Base-by-base conservation (phyloP, 371 early-diverging fungal genomes). In the Mucor irregularis region DNA sequence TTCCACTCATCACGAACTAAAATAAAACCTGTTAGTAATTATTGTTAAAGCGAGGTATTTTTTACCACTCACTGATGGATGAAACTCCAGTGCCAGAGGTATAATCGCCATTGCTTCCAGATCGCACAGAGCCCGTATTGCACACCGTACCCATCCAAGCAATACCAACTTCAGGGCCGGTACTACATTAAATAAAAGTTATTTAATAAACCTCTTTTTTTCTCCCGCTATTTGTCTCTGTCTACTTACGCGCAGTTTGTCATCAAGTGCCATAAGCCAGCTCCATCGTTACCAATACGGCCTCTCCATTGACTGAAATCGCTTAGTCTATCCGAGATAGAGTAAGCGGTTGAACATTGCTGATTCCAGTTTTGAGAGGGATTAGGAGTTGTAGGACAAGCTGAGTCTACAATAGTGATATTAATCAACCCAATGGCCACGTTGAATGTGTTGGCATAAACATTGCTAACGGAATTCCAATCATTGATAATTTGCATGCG, bases 241-340 rank as follows among this genome's bases (percentile, higher is more conserved):
- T 35, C n/a, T 10, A 67, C 71, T 56, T 70, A 86, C 65, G 86
- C 80, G 78, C 96, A 95, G 37, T 85, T 83, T 10, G 96, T 94
- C 90, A 97, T 84, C 55, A 98, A 71, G 68, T 96, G 97, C 97
- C 97, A 98, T 38, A 97, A 64, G 5, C 95, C 95, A 7, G 90
- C 89, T n/a, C 89, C 84, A 69, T 93, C 93, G 34, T 73, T 60
- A 11, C 69, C 58, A 8, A 81, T 56, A 5, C 54, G 67, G 9
- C 89, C 94, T 62, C 97, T 82, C 98, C 98, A 98, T 17, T 61
- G 40, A 46, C 90, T 88, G 59, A 98, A 98, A 66, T 95, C 97
- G 61, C 84, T 88, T 31, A 98, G 67, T 19, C 97, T 85, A 22
- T 71, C 54, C 31, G 84, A 81, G 46, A 98, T 93, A 6, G 82